Conservation (phyloP, 2,329 filamentous ascomycete genomes). For the Colletotrichum trifolii region DNA sequence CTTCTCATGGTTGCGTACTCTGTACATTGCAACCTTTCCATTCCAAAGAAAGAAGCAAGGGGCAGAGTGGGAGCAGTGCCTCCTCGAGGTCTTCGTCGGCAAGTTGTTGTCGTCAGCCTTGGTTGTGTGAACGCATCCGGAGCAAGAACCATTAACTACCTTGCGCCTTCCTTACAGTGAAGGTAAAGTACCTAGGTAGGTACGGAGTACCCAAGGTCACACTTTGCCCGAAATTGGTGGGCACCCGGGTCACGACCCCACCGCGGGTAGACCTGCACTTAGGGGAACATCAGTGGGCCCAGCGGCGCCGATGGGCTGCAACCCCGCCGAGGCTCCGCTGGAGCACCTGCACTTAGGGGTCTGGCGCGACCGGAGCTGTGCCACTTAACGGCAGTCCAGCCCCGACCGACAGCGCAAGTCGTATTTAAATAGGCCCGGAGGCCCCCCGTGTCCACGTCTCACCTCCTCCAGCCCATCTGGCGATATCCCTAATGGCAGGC, state of each 20-base stretch:
- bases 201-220: not conserved
- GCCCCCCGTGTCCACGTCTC: constrained; percentile 8
- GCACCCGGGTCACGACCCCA: not conserved
- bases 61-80: no score
- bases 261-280: constrained; percentile 36
- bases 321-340: constrained; percentile 21
- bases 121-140: no score
- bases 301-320: constrained; percentile 16
- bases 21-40: no score
- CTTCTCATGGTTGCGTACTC: no score
- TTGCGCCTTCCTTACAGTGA: no score
- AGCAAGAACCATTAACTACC: no score
- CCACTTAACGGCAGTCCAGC: constrained; percentile 35
- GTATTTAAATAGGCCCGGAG: constrained; percentile 31
- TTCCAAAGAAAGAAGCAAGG: no score
- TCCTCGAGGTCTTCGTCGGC: no score
- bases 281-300: constrained; percentile 34
- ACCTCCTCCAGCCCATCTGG: constrained; percentile 21
- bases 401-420: constrained; percentile 14
- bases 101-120: no score
- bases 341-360: constrained; percentile 39
- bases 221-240: not conserved
- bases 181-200: no score
- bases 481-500: constrained; percentile 36
- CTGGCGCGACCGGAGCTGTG: constrained; percentile 35